Percentiles rank a stretch among this genome's conserved stretches.
Conservation (phyloP, 305 asterid species). For the Fraxinus latifolia region DNA sequence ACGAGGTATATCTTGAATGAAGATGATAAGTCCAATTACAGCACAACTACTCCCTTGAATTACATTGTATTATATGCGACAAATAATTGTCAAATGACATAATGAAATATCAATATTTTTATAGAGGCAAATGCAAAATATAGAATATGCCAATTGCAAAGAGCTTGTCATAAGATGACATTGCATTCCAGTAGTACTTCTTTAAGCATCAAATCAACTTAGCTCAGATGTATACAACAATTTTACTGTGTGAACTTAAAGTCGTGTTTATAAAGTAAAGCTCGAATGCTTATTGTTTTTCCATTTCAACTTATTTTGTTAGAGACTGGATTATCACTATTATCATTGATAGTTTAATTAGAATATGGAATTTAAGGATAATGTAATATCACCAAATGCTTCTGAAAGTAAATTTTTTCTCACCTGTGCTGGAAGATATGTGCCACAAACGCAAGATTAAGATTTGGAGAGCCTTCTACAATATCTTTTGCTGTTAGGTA, state of each 20-base stretch:
- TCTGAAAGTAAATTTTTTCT: slow-evolving; percentile 24
- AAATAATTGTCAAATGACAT: background rate
- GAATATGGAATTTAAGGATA: background rate
- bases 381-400: background rate
- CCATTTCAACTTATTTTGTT: background rate
- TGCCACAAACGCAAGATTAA: slow-evolving; percentile 96
- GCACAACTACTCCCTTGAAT: background rate
- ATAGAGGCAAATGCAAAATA: background rate
- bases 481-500: slow-evolving; percentile 92
- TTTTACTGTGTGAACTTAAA: background rate
- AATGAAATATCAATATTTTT: background rate
- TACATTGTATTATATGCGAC: background rate
- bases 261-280: background rate
- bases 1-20: background rate
- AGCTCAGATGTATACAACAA: background rate
- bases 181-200: background rate
- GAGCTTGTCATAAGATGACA: background rate
- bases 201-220: background rate
- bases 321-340: background rate
- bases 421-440: slow-evolving; percentile 96
- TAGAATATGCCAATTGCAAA: slow-evolving; percentile 1
- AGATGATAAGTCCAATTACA: background rate
- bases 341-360: background rate
- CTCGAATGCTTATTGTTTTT: slow-evolving; percentile 1
- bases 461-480: slow-evolving; percentile 92